Evolutionary conservation across 1,139 yeast species (phyloP).

Genomic region (Saccharomyces hybrid): DNA sequence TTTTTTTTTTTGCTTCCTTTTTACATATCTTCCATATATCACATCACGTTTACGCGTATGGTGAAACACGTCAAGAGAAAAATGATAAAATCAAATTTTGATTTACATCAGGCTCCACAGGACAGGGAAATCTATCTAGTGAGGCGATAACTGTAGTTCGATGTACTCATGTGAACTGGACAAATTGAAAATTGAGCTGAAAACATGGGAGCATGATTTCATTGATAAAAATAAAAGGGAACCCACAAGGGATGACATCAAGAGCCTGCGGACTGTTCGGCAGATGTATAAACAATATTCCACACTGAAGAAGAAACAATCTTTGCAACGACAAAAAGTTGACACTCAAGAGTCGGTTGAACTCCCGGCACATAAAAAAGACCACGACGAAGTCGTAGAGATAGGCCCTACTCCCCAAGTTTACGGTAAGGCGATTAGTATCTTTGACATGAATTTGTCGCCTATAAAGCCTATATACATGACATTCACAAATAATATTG

Average conservation of each 20-base stretch:
- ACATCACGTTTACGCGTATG: background rate
- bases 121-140: background rate
- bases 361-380: background rate
- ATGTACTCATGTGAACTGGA: conserved; percentile 8
- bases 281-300: conserved; percentile 28
- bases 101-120: background rate
- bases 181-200: conserved; percentile 22
- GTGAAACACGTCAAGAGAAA: background rate
- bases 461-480: conserved; percentile 17
- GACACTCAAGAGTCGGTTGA: background rate
- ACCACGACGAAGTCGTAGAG: conserved; percentile 5
- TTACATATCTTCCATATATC: background rate
- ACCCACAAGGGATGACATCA: conserved; percentile 28
- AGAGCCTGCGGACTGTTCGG: conserved; percentile 21
- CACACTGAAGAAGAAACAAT: conserved; percentile 14
- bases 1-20: background rate
- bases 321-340: background rate
- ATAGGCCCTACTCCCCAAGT: conserved; percentile 34
- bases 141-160: background rate
- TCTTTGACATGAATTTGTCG: conserved; percentile 29
- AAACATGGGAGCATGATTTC: conserved; percentile 29
- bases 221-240: conserved; percentile 19
- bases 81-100: background rate
- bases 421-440: conserved; percentile 29
- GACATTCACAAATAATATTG: background rate